Base-by-base conservation (phyloP, 2,329 filamentous ascomycete genomes). In the Epichloe sp. region DNA sequence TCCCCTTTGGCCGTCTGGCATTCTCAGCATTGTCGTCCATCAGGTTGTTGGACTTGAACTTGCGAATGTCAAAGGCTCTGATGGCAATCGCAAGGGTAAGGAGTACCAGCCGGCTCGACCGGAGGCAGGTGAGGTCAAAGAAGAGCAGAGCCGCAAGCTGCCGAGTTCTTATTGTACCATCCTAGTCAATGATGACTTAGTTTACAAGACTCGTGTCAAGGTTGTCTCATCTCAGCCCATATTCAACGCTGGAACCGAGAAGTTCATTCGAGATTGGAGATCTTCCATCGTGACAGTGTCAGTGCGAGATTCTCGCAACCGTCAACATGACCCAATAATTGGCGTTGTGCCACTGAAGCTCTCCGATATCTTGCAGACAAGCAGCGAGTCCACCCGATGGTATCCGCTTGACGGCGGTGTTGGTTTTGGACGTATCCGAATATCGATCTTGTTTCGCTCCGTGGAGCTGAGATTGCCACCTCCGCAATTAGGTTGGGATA, bases 371-470 rank as follows among this genome's bases (percentile, higher is more conserved):
- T 73, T 98, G 21, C 82, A 91, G 59, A 94, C 85, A 0, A 85
- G 82, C 57, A 95, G 88, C 44, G 88, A 97, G 65, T 72, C 83
- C 50, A 94, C 89, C 3, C 76, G 89, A 53, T 96, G 90, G 89
- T 97, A 96, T 64, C 91, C 93, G n/a, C 77, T 98, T 0, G 90
- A 95, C 62, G 93, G 91, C 21, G 93, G 93, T 11, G 83, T 97
- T 55, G 87, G 93, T 0, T 97, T 93, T 57, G 93, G 93, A 40
- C 85, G 91, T 7, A 78, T 95, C 53, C 84, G 90, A 41, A 85
- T 98, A 57, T 95, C 88, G 0, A 68, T 97, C 3, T 76, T 97
- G 3, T 95, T 96, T 78, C 83, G 91, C 31, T 90, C 87, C 31
- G 80, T 96, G 43, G 90, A 95, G 65, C 85, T 91, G 49, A 82